Evolutionary conservation across 2,329 filamentous ascomycete genomes (phyloP).

Genomic region (Exophiala alcalophila): DNA sequence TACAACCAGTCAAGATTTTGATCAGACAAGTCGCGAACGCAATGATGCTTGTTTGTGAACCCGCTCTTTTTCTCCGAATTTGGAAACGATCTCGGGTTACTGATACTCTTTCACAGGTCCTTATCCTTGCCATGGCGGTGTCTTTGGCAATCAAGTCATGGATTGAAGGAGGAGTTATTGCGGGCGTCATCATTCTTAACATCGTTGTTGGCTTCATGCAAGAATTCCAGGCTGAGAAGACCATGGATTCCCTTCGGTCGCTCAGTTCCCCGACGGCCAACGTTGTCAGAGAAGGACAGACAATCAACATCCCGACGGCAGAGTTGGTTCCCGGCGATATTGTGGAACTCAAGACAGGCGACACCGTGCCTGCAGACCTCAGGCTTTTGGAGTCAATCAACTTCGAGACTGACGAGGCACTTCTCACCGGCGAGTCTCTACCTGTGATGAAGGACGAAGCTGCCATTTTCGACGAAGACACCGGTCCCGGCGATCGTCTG

Average conservation of each 20-base stretch:
- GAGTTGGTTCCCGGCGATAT: slow-evolving; percentile 59
- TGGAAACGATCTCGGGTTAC: too few relatives aligned
- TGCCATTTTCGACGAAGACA: slow-evolving; percentile 50
- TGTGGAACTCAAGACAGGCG: slow-evolving; percentile 50
- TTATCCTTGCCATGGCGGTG: slow-evolving; percentile 58
- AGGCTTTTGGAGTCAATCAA: slow-evolving; percentile 53
- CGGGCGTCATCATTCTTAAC: slow-evolving; percentile 57
- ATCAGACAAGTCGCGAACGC: slow-evolving; percentile 66
- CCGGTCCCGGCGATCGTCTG: slow-evolving; percentile 58
- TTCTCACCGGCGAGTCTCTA: slow-evolving; percentile 61
- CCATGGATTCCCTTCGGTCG: slow-evolving; percentile 51
- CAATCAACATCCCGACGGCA: slow-evolving; percentile 51
- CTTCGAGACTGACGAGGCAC: slow-evolving; percentile 58
- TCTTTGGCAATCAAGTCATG: slow-evolving; percentile 58
- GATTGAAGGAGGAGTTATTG: slow-evolving; percentile 60
- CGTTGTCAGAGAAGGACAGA: slow-evolving; percentile 50
- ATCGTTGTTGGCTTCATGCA: slow-evolving; percentile 57
- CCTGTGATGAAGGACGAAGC: slow-evolving; percentile 54
- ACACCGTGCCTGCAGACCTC: slow-evolving; percentile 49
- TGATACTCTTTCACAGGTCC: slow-evolving; percentile 33
- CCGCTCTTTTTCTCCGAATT: too few relatives aligned
- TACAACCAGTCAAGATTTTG: slow-evolving; percentile 68
- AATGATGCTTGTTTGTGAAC: slow-evolving; percentile 62
- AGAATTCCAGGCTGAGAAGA: slow-evolving; percentile 53
- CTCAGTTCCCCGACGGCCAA: slow-evolving; percentile 50